A percentile compares a stretch with the other conserved stretches of the same genome.
These are phyloP conservation scores for Teratosphaeria destructans DNA, from an alignment of 2,329 filamentous ascomycete genomes.

Conservation along the genomic window DNA sequence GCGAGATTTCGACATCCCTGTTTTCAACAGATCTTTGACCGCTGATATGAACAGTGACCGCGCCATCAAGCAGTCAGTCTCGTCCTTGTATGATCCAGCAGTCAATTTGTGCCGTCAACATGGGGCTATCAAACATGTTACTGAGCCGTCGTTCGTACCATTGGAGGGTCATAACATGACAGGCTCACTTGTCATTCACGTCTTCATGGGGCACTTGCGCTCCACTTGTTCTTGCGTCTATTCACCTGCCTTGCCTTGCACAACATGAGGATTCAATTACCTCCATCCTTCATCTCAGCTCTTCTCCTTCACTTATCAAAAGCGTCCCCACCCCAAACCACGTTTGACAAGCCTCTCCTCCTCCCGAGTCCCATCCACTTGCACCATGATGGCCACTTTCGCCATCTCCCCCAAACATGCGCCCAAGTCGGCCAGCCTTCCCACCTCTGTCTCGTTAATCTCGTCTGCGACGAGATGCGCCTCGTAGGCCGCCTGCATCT, in stretches of 20 bases:
- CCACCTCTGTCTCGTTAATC: neutral
- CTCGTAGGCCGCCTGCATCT: neutral
- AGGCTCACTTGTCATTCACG: too few relatives aligned
- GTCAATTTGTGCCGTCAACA: too few relatives aligned
- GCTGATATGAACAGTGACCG: too few relatives aligned
- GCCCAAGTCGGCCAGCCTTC: neutral
- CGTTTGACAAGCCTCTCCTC: neutral
- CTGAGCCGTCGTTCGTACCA: too few relatives aligned
- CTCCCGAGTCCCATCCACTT: neutral
- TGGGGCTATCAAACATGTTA: too few relatives aligned
- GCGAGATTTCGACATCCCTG: too few relatives aligned
- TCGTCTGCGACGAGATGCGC: neutral
- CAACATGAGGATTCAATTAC: too few relatives aligned
- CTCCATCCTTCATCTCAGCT: neutral
- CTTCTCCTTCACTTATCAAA: neutral
- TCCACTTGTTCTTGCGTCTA: neutral
- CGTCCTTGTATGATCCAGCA: too few relatives aligned
- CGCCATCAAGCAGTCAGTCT: too few relatives aligned
- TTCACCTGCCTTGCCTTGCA: neutral
- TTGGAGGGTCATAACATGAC: too few relatives aligned
- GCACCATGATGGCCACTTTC: neutral
- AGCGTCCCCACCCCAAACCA: neutral
- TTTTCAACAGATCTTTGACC: too few relatives aligned
- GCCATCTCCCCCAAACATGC: neutral
- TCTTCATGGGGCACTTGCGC: too few relatives aligned